A percentile compares a stretch with the other conserved stretches of the same genome.
These are phyloP conservation scores for Clavariopsis aquatica DNA, from an alignment of 495 filamentous ascomycete species.

Conservation along the genomic window DNA sequence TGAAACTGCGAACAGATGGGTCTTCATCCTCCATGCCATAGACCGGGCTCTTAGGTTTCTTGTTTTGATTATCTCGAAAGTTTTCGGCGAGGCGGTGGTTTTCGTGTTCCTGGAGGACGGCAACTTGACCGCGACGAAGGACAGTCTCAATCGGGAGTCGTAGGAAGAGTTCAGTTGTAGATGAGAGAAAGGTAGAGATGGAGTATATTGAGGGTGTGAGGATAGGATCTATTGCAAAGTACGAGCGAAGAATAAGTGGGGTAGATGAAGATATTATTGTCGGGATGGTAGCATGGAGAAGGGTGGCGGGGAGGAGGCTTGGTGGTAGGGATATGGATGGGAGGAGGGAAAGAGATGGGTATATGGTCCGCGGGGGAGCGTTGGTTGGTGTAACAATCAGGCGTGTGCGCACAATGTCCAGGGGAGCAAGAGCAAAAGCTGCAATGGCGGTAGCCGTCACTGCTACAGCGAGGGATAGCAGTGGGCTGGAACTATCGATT, in stretches of 20 bases:
- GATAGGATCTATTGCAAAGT: constrained; percentile 73
- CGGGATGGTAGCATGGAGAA: constrained; percentile 81
- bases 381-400: constrained; percentile 79
- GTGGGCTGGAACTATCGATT: constrained; percentile 70
- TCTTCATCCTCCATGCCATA: constrained; percentile 40
- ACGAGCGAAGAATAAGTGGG: constrained; percentile 77
- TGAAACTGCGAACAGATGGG: constrained; percentile 51
- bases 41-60: not conserved
- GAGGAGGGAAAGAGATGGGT: constrained; percentile 71
- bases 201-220: constrained; percentile 78
- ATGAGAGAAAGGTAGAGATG: constrained; percentile 72
- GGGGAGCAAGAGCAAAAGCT: constrained; percentile 74
- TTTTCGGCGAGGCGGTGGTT: constrained; percentile 22
- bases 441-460: constrained; percentile 80
- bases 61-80: constrained; percentile 9
- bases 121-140: constrained; percentile 80
- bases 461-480: constrained; percentile 72
- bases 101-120: constrained; percentile 49
- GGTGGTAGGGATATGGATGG: constrained; percentile 74
- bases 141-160: constrained; percentile 91
- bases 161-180: constrained; percentile 75
- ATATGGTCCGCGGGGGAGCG: constrained; percentile 68
- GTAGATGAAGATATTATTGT: constrained; percentile 75
- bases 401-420: constrained; percentile 88
- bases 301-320: constrained; percentile 73